These are phyloP conservation scores for Solanum chilense DNA, from an alignment of 257 asterid genomes.

Conservation along the genomic window DNA sequence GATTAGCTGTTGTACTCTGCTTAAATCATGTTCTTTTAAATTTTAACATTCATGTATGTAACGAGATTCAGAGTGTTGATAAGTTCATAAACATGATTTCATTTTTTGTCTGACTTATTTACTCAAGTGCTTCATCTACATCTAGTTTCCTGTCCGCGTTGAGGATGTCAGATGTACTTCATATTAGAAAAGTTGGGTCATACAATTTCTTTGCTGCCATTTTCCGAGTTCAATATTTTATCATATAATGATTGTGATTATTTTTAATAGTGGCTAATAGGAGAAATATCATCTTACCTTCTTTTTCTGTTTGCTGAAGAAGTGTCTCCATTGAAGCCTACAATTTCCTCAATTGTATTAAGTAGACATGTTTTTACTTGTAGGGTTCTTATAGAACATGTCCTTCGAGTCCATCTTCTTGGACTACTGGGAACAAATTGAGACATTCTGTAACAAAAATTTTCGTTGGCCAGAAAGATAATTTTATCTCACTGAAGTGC, in stretches of 20 bases:
- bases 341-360: background rate
- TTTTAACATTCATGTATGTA: background rate
- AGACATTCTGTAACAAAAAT: background rate
- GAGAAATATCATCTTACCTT: background rate
- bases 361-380: background rate
- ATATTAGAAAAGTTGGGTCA: background rate
- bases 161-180: background rate
- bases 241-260: background rate
- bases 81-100: background rate
- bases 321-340: background rate
- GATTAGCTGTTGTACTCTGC: background rate
- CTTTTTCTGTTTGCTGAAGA: background rate
- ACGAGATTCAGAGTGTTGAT: background rate
- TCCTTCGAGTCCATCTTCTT: slow-evolving; percentile 2
- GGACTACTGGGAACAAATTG: slow-evolving; percentile 8
- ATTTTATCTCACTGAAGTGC: slow-evolving; percentile 11
- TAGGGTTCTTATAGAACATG: slow-evolving; percentile 17
- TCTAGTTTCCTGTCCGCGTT: background rate
- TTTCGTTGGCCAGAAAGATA: background rate
- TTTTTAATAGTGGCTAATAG: background rate
- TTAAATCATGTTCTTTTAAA: background rate
- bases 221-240: background rate
- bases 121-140: background rate
- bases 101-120: background rate
- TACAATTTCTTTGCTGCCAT: background rate